Conservation (phyloP, 2,329 filamentous ascomycete genomes). For the Penicillium hordei region DNA sequence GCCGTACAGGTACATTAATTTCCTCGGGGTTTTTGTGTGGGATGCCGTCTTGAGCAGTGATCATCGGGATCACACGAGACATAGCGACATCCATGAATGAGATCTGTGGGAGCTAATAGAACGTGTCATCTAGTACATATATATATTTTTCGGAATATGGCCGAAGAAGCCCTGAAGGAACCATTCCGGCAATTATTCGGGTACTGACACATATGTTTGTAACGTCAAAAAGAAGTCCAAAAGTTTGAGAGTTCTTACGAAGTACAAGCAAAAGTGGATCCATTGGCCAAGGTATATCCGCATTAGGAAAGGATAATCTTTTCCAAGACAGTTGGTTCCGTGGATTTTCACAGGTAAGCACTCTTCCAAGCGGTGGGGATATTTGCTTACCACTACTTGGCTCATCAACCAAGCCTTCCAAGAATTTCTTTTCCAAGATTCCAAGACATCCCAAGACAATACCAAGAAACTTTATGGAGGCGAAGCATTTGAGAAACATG, state of each 20-base stretch:
- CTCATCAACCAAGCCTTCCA: not conserved
- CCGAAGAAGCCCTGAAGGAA: not conserved
- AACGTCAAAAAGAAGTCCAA: not conserved
- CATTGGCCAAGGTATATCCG: not conserved
- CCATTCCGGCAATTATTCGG: not conserved
- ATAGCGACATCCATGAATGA: not conserved
- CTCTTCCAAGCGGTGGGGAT: not conserved
- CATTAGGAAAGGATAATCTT: not conserved
- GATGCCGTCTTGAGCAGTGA: constrained; percentile 1
- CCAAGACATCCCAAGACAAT: not conserved
- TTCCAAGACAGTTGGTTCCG: too few relatives aligned
- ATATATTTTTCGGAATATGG: not conserved
- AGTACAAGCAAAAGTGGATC: not conserved
- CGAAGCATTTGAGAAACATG: not conserved
- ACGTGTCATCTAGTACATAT: not conserved
- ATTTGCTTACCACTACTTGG: not conserved
- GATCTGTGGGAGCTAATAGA: not conserved
- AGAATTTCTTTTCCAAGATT: not conserved
- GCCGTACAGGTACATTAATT: not conserved
- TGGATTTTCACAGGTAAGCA: not conserved
- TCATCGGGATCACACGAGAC: not conserved
- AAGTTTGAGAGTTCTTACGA: not conserved
- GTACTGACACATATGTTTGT: not conserved
- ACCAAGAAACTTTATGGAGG: not conserved
- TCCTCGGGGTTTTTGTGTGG: not conserved